phyloP scores from a whole-genome alignment of 140 eudicot genomes.

The Anethum foeniculum region DNA sequence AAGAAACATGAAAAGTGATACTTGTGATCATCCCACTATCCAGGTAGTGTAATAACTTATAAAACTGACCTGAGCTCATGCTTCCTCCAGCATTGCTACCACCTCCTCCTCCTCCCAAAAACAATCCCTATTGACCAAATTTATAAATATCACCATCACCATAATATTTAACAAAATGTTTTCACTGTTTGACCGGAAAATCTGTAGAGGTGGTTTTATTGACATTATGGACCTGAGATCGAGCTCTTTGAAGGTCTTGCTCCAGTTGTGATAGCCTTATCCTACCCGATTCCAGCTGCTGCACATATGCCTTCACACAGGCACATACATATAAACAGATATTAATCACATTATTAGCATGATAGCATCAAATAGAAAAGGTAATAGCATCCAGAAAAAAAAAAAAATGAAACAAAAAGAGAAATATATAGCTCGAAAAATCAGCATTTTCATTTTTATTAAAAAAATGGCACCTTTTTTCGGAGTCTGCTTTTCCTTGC shows the following conservation, averaged over 20 bases:
- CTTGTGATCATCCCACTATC: background rate
- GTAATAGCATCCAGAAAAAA: background rate
- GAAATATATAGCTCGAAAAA: background rate
- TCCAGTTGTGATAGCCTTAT: conserved; percentile 82
- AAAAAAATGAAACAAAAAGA: background rate
- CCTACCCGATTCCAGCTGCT: conserved; percentile 83
- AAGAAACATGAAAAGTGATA: conserved; percentile 2
- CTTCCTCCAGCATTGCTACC: conserved; percentile 57
- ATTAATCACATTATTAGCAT: background rate
- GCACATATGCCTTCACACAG: conserved; percentile 70
- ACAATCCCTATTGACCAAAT: conserved; percentile 48
- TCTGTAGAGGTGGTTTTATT: background rate
- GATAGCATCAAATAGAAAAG: background rate
- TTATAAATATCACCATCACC: background rate
- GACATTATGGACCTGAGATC: conserved; percentile 67
- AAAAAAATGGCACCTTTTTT: conserved; percentile 60
- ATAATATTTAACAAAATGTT: background rate
- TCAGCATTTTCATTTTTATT: background rate
- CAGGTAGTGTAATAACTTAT: background rate
- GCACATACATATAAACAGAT: background rate
- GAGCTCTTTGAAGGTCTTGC: conserved; percentile 86
- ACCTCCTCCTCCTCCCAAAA: conserved; percentile 78
- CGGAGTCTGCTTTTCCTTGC: conserved; percentile 93
- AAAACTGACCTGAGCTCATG: conserved; percentile 64
- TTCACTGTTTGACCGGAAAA: background rate